Base-by-base conservation (phyloP, 1,284 basidiomycete species). In the Ceratobasidium sp. region DNA sequence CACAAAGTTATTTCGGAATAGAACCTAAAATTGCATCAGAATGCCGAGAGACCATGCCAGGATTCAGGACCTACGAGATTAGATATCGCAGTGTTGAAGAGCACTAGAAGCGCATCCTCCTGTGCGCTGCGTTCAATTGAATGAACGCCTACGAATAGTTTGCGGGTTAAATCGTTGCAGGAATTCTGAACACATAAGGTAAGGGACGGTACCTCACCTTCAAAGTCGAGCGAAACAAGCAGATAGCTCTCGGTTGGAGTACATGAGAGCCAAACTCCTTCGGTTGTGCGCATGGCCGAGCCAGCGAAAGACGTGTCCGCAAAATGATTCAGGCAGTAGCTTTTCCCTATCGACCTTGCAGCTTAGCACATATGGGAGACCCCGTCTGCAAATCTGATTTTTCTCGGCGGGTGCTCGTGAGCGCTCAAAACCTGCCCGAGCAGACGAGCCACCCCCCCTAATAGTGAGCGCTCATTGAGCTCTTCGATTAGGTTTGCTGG, bases 231-330 rank as follows among this genome's bases (percentile, higher is more conserved):
- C 0, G 90, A 88, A 9, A 92, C 90, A 9, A 91, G 85, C 44
- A 92, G 82, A 0, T 83, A 82, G 42, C 89, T 86, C 61, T 88
- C 85, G 0, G 90, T 91, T 0, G 91, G 91, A 1, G 91, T 91
- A 13, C 81, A 80, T 0, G 91, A 90, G 87, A 92, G 89, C 91
- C 91, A 92, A 1, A 91, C 90, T 0, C 90, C 75, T 38, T 80
- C 91, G 17, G 88, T 92, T 0, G 90, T 91, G 26, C 90, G 84
- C 90, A 92, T 91, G 0, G 91, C 91, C 4, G 88, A 90, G 0
- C 91, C 91, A 38, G 90, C 90, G 80, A 92, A 92, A 0, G 90
- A 91, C 0, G 91, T 90, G 80, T 91, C 90, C 0, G 86, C 88
- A 38, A 92, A 85, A 81, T 92, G 91, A 59, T 92, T 92, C 7